Evolutionary conservation across 2,329 filamentous ascomycete genomes (phyloP).

Genomic region (Incumbomyces delicatus): DNA sequence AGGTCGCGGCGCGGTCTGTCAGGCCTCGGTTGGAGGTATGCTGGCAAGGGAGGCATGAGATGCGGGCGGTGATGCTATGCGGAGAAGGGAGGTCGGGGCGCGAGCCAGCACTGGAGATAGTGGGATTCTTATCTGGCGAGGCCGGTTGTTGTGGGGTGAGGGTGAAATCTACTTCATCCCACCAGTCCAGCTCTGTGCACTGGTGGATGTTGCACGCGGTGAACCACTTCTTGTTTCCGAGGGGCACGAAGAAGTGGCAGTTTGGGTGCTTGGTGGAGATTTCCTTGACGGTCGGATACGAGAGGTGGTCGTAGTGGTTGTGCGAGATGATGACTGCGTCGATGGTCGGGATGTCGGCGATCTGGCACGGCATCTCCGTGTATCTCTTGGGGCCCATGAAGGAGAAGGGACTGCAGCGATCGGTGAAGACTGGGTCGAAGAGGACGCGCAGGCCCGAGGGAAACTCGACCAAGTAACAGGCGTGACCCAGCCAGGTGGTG

Average conservation of each 20-base stretch:
- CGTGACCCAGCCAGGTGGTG: conserved; percentile 91
- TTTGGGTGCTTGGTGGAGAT: conserved; percentile 62
- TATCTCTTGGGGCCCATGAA: conserved; percentile 64
- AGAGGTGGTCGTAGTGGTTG: conserved; percentile 89
- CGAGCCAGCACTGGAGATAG: conserved; percentile 23
- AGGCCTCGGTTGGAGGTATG: conserved; percentile 62
- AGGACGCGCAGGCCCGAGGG: conserved; percentile 76
- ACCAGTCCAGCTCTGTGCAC: conserved; percentile 90
- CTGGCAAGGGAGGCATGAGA: conserved; percentile 76
- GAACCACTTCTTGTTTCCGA: conserved; percentile 81
- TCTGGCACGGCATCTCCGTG: conserved; percentile 64
- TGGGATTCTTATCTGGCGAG: conserved; percentile 19
- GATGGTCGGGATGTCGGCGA: conserved; percentile 61
- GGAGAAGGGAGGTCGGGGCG: conserved; percentile 13
- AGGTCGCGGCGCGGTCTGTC: conserved; percentile 62
- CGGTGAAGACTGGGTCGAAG: conserved; percentile 88
- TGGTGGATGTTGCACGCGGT: conserved; percentile 57
- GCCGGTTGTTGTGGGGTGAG: conserved; percentile 38
- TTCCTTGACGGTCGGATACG: conserved; percentile 61
- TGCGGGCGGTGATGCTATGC: conserved; percentile 55
- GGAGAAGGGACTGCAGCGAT: conserved; percentile 68
- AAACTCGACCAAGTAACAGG: conserved; percentile 88
- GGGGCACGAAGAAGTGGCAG: conserved; percentile 77
- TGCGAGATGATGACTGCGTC: conserved; percentile 65
- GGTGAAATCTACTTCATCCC: conserved; percentile 70